phyloP scores from a whole-genome alignment of 2,329 filamentous ascomycete species.

The Magnaporthiopsis incrustans region DNA sequence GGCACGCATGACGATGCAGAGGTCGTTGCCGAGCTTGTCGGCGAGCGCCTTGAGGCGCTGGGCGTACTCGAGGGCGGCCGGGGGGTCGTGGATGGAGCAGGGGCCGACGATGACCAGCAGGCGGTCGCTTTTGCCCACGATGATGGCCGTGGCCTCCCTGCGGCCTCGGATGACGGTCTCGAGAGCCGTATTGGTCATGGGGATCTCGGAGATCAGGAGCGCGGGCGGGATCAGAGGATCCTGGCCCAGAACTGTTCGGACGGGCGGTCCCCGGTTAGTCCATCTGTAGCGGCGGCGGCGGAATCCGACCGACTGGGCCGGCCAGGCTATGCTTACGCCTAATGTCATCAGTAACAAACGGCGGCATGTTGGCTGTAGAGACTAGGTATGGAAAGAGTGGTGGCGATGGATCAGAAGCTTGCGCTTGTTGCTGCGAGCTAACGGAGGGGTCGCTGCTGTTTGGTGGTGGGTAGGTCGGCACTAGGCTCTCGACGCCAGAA shows the following conservation, averaged over 20 bases:
- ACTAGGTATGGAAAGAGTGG: not conserved
- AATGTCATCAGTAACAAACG: conserved; percentile 36
- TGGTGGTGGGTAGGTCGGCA: not conserved
- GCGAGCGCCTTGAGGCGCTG: conserved; percentile 71
- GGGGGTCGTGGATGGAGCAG: conserved; percentile 94
- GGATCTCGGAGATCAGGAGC: conserved; percentile 79
- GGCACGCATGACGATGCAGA: conserved; percentile 93
- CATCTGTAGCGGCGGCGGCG: not conserved
- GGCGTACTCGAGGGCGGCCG: conserved; percentile 88
- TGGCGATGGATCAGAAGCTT: not conserved
- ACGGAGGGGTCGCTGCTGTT: no score
- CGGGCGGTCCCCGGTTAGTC: conserved; percentile 9
- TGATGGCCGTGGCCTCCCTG: conserved; percentile 61
- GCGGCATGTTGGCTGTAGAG: conserved; percentile 29
- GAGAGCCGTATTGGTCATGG: conserved; percentile 54
- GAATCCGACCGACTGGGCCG: not conserved
- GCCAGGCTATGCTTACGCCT: conserved; percentile 19
- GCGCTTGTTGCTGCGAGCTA: not conserved
- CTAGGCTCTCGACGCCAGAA: not conserved
- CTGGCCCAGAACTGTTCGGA: conserved; percentile 71
- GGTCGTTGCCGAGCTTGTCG: conserved; percentile 80
- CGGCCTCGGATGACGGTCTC: conserved; percentile 52
- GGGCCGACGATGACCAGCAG: conserved; percentile 77
- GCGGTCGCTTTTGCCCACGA: conserved; percentile 59
- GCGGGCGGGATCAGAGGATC: conserved; percentile 87